These are phyloP conservation scores for Tetrapisispora phaffii DNA, from an alignment of 805 yeast genomes.

Conservation along the genomic window DNA sequence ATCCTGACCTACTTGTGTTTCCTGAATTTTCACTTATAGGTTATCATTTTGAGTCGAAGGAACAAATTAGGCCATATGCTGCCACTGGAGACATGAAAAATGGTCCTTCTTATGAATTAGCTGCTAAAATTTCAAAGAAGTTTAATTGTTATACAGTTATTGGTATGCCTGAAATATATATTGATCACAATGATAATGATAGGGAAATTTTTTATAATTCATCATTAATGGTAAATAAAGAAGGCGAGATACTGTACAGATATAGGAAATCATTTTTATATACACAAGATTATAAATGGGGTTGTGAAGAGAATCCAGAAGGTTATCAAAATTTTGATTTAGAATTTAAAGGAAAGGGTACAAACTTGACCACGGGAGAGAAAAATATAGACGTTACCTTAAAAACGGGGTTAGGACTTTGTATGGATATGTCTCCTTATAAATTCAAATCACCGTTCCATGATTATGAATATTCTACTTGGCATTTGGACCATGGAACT, in stretches of 20 bases:
- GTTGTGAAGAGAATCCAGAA: conserved; percentile 55
- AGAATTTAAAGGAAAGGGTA: conserved; percentile 20
- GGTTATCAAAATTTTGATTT: conserved; percentile 48
- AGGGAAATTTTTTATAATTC: conserved; percentile 48
- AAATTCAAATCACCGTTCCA: conserved; percentile 72
- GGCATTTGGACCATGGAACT: conserved; percentile 39
- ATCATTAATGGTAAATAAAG: conserved; percentile 51
- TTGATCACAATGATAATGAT: background rate
- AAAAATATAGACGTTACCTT: conserved; percentile 19
- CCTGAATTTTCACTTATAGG: conserved; percentile 86
- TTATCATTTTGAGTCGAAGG: conserved; percentile 48
- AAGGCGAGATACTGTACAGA: conserved; percentile 50
- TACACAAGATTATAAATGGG: conserved; percentile 75
- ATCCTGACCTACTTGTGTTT: conserved; percentile 59
- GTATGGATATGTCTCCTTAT: conserved; percentile 91
- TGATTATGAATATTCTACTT: conserved; percentile 57
- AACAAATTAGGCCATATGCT: conserved; percentile 51
- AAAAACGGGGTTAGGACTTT: conserved; percentile 63
- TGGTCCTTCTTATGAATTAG: conserved; percentile 49
- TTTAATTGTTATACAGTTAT: conserved; percentile 58
- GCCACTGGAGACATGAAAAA: conserved; percentile 20
- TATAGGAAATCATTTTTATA: conserved; percentile 72
- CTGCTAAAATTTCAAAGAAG: conserved; percentile 39
- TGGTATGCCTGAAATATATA: conserved; percentile 65
- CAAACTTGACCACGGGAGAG: conserved; percentile 1